Conservation (phyloP, 352 stramenopile species). For the Phytophthora pisi region DNA sequence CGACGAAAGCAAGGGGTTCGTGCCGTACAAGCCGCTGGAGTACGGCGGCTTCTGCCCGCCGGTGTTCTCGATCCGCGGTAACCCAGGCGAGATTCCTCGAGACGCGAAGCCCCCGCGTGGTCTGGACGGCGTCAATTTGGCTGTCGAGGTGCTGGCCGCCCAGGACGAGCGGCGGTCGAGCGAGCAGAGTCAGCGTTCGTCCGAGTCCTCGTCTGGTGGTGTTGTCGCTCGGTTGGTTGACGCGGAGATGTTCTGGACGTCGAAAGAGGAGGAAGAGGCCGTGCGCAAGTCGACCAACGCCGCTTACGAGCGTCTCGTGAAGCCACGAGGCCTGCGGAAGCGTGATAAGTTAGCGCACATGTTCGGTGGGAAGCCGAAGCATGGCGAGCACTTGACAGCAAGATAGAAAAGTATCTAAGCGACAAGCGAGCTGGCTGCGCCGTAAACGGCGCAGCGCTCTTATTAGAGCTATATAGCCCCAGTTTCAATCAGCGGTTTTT, state of each 20-base stretch:
- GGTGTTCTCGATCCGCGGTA: slow-evolving; percentile 30
- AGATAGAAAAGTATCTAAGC: neutral
- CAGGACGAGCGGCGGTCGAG: slow-evolving; percentile 22
- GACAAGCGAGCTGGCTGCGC: too few species aligned
- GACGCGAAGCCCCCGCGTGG: slow-evolving; percentile 17
- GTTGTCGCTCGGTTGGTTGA: neutral
- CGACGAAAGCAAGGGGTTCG: slow-evolving; percentile 30
- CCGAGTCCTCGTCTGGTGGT: slow-evolving; percentile 1
- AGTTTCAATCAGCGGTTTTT: too few species aligned
- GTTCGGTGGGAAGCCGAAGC: slow-evolving; percentile 9
- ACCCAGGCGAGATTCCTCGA: slow-evolving; percentile 14
- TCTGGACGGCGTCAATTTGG: slow-evolving; percentile 21
- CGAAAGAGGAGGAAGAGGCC: slow-evolving; percentile 22
- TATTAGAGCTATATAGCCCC: too few species aligned
- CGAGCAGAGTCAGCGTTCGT: slow-evolving; percentile 1
- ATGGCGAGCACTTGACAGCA: neutral
- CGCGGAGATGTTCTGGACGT: slow-evolving; percentile 23
- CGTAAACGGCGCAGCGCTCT: too few species aligned
- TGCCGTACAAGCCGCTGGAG: slow-evolving; percentile 40
- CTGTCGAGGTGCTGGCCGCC: slow-evolving; percentile 12
- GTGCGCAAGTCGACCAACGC: slow-evolving; percentile 25
- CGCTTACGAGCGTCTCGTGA: slow-evolving; percentile 32
- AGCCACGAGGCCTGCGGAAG: slow-evolving; percentile 13
- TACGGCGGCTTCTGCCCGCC: slow-evolving; percentile 30
- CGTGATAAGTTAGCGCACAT: slow-evolving; percentile 24